Base-by-base conservation (phyloP, 1,284 basidiomycete species). In the Gymnopus androsaceus region DNA sequence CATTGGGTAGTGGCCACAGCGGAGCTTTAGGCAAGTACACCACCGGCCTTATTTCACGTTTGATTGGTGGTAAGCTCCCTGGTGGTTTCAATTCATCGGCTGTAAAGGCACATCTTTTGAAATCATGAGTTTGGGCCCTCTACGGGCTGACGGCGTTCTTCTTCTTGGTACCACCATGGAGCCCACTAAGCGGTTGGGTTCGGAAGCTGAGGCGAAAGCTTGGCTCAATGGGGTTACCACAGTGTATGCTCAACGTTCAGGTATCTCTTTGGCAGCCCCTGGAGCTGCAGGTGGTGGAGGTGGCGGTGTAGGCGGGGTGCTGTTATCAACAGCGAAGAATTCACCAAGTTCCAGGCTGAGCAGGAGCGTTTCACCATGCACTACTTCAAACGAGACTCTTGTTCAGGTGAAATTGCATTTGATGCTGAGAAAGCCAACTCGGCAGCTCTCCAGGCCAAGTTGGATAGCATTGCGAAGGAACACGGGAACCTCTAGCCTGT, bases 251-350 rank as follows among this genome's bases (percentile, higher is more conserved):
- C 84, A 90, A 62, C 89, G 92, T 59, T 80, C 92, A 7, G 95
- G 95, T 23, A 90, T 99, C 65, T 85, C 87, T 2, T 79, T 99
- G n/a, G 82, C 88, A 27, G 85, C 87, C 34, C 83, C 81, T 15
- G 79, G 81, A 51, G 78, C 81, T 27, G 81, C 77, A 45, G 87
- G 82, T 48, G 84, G 79, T 9, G 85, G 79, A 49, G 84, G 83
- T 15, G 82, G 81, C 40, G 82, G 80, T 44, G 83, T 76, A 3
- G 81, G 75, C 47, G 89, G 34, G 92, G 92, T 27, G 87, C 88
- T 1, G 88, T 89, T 42, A 98, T 98, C 80, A 97, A 97, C 79
- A 95, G 93, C 69, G 96, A 99, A 74, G 95, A 98, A 71, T 97
- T 99, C 81, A 77, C 95, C 72, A 95, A 95, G 75, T 96, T 98